A percentile compares a stretch with the other conserved stretches of the same genome.
phyloP scores from a whole-genome alignment of 345 rosid species.

The Eucalyptus rudis region DNA sequence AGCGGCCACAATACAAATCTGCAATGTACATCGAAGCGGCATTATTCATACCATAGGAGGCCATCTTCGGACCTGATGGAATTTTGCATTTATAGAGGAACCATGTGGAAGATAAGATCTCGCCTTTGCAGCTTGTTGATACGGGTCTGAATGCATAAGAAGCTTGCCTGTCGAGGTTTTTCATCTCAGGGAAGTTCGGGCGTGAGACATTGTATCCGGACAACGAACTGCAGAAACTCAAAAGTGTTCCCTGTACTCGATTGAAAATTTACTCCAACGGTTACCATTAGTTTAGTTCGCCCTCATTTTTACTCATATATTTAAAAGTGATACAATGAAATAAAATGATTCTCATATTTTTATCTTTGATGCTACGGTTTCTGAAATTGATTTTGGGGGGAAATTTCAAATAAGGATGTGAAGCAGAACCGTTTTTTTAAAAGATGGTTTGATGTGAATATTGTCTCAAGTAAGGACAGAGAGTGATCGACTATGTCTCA shows the following conservation, averaged over 20 bases:
- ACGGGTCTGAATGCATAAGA: background rate
- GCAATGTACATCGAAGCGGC: background rate
- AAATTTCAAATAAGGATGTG: background rate
- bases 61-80: background rate
- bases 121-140: background rate
- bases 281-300: background rate
- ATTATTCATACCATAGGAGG: background rate
- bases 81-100: background rate
- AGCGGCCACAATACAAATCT: background rate
- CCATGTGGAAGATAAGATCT: background rate
- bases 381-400: background rate
- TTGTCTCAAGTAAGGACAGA: background rate
- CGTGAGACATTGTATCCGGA: background rate
- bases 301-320: background rate
- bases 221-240: background rate
- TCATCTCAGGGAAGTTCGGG: background rate
- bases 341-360: background rate
- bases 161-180: background rate
- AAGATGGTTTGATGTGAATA: background rate
- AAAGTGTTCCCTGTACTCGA: background rate
- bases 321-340: background rate
- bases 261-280: background rate
- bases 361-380: background rate
- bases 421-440: rapidly evolving
- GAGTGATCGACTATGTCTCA: background rate